A percentile compares a stretch with the other conserved stretches of the same genome.
These are phyloP conservation scores for Podaxis sp. DNA, from an alignment of 768 basidiomycete species.

Conservation along the genomic window DNA sequence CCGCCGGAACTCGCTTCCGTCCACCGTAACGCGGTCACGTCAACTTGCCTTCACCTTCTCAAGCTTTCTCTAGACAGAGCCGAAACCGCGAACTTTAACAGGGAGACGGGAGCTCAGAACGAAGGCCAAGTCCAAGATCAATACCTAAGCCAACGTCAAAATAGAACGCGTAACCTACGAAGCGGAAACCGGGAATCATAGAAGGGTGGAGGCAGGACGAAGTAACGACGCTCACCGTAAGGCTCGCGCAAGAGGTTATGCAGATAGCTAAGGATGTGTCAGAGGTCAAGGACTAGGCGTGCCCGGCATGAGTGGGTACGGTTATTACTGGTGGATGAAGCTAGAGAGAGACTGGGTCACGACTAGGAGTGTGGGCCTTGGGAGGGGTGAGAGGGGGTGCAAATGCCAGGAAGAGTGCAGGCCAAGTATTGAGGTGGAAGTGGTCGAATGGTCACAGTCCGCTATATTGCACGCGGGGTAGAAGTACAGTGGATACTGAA, in stretches of 20 bases:
- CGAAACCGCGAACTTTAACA: neutral
- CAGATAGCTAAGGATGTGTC: conserved; percentile 28
- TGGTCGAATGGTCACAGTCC: conserved; percentile 42
- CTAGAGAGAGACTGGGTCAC: conserved; percentile 10
- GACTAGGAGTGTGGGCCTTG: neutral
- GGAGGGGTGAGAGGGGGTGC: neutral
- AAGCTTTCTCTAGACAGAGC: neutral
- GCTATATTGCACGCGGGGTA: conserved; percentile 31
- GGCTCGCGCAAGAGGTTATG: conserved; percentile 30
- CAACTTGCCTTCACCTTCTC: neutral
- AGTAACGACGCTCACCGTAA: conserved; percentile 22
- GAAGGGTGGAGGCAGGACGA: neutral
- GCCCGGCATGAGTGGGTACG: conserved; percentile 39
- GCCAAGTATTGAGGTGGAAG: conserved; percentile 28
- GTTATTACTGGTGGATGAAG: conserved; percentile 30
- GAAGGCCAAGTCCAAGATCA: neutral
- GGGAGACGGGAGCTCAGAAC: neutral
- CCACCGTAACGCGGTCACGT: neutral
- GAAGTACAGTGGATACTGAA: conserved; percentile 40
- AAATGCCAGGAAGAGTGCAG: neutral
- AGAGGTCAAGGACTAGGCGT: conserved; percentile 28
- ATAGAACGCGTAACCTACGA: neutral
- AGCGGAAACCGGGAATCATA: conserved; percentile 17
- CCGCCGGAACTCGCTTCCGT: neutral
- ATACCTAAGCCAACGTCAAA: too few species aligned